These are phyloP conservation scores for Tritrichomonas foetus DNA, from an alignment of 208 protist species.

Conservation along the genomic window DNA sequence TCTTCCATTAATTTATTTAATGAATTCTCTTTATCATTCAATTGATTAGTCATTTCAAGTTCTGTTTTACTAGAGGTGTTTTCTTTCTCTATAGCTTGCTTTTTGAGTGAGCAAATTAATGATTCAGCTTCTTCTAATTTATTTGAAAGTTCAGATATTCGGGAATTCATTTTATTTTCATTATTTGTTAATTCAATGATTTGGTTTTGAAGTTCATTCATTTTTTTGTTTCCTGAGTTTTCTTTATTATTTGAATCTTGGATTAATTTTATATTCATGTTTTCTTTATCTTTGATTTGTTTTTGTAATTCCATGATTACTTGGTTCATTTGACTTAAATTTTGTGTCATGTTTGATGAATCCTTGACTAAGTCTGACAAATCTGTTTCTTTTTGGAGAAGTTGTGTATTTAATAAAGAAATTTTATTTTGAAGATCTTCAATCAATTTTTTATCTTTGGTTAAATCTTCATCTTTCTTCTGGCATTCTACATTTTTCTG, in stretches of 20 bases:
- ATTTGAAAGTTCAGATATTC: too few species aligned
- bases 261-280: neutral
- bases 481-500: neutral
- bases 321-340: neutral
- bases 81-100: too few species aligned
- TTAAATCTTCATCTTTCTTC: neutral
- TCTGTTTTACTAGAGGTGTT: too few species aligned
- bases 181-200: constrained; percentile 31
- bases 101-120: too few species aligned
- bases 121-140: too few species aligned
- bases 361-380: neutral
- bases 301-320: neutral
- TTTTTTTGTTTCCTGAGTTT: constrained; percentile 29
- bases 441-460: neutral
- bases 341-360: neutral
- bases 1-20: neutral
- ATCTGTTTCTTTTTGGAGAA: neutral
- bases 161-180: constrained; percentile 43
- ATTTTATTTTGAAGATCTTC: neutral
- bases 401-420: neutral
- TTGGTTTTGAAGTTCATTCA: neutral
- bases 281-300: constrained; percentile 43
- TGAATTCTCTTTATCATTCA: neutral
- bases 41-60: neutral
- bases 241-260: neutral